Base-by-base conservation (phyloP, 345 rosid genomes). In the Corchorus capsularis region DNA sequence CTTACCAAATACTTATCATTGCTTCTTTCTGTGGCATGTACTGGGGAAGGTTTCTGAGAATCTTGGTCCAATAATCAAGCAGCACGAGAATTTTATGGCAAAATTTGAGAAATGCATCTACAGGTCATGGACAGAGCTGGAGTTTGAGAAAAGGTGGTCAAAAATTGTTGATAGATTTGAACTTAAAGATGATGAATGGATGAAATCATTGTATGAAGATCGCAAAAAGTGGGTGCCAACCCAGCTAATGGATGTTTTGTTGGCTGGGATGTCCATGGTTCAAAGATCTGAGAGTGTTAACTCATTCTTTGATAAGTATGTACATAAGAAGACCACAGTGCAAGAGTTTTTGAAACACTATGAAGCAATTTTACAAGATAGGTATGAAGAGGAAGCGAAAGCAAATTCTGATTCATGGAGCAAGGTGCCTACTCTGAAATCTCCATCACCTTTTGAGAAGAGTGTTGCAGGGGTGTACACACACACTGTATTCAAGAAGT, bases 401-500 rank as follows among this genome's bases (percentile, higher is more conserved):
- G 94, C 94, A 60, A 90, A 86, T 84, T 85, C 84, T 17, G 94
- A 90, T 78, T 85, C 87, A 17, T 85, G 89, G 90, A 84, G 86
- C 83, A 88, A 87, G 72, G 87, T 83, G 77, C 94, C 92, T 37
- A n/a, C 86, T 43, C 53, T 90, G 80, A 90, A 83, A 83, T 90
- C 94, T 79, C 92, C 94, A 7, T 90, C 94, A 0, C 94, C 94
- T 50, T 86, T 87, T 83, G 94, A 88, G 86, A 90, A 90, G 79
- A 80, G 87, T 78, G 86, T 90, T 76, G 83, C 92, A 22, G 87
- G 84, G 72, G 55, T 88, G 6, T 90, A 90, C 69, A 90, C 94
- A 17, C 88, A 87, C 72, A 87, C 92, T 22, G 79, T 90, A 49
- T 88, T 90, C 85, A 90, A 79, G 81, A 90, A 83, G 79, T 88